Evolutionary conservation across 2,329 filamentous ascomycete genomes (phyloP).

Genomic region (Botryotinia globosa): DNA sequence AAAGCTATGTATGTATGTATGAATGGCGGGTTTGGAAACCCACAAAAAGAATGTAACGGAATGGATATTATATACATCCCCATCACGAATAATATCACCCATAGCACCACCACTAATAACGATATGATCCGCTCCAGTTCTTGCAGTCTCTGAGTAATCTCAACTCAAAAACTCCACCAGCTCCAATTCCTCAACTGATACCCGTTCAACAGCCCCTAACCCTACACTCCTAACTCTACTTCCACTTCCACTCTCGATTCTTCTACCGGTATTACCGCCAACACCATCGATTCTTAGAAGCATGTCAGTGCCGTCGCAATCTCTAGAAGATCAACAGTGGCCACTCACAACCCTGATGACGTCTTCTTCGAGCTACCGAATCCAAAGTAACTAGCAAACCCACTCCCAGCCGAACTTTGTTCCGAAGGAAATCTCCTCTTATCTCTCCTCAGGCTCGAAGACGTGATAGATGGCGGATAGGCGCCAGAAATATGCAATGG

Average conservation of each 20-base stretch:
- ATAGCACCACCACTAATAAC: not conserved
- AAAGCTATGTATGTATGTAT: not conserved
- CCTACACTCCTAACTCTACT: not conserved
- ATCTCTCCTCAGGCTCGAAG: not conserved
- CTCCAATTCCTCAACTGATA: not conserved
- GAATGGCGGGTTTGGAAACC: not conserved
- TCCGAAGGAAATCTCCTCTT: constrained; percentile 6
- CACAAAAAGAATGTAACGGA: constrained; percentile 1
- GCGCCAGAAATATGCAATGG: not conserved
- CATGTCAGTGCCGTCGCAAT: not conserved
- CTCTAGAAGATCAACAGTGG: not conserved
- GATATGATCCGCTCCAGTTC: not conserved
- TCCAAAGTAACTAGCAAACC: constrained; percentile 18
- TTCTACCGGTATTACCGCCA: not conserved
- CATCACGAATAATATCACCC: not conserved
- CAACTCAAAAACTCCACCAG: not conserved
- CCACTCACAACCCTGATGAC: constrained; percentile 5
- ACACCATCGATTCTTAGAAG: not conserved
- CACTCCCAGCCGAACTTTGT: not conserved
- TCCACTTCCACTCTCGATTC: not conserved
- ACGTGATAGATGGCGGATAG: not conserved
- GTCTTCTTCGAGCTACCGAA: not conserved
- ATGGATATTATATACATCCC: not conserved
- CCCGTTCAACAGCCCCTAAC: not conserved
- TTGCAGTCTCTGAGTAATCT: too few species aligned